Evolutionary conservation across 176 grass and related monocot genomes (phyloP).

Genomic region (Eremochloa ophiuroides): DNA sequence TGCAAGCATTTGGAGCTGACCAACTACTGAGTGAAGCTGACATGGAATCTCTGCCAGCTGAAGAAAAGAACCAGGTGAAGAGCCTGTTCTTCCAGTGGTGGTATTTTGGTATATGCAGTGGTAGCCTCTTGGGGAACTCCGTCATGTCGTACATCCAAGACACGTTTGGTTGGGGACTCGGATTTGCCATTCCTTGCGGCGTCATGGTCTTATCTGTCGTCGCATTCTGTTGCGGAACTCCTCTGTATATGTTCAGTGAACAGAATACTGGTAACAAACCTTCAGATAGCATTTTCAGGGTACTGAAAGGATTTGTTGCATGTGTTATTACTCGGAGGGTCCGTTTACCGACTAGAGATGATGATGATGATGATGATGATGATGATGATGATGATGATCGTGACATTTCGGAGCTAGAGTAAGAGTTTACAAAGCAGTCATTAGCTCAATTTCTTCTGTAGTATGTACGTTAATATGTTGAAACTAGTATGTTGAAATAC

Average conservation of each 20-base stretch:
- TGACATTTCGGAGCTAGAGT: conserved; percentile 4
- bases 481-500: conserved; percentile 19
- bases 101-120: background rate
- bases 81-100: background rate
- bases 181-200: background rate
- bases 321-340: background rate
- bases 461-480: background rate
- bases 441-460: background rate
- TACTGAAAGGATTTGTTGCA: background rate
- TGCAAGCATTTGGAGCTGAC: conserved; percentile 49
- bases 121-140: background rate
- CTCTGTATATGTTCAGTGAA: background rate
- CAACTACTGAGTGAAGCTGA: background rate
- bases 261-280: background rate
- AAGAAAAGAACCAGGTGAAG: background rate
- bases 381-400: no score
- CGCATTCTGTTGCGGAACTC: background rate
- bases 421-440: background rate
- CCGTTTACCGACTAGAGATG: background rate
- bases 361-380: no score
- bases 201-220: background rate
- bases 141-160: background rate
- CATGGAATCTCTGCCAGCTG: background rate
- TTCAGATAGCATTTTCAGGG: background rate
- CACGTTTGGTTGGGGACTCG: background rate